Evolutionary conservation across 2,329 filamentous ascomycete species (phyloP).

Genomic region (Penicillium palitans): DNA sequence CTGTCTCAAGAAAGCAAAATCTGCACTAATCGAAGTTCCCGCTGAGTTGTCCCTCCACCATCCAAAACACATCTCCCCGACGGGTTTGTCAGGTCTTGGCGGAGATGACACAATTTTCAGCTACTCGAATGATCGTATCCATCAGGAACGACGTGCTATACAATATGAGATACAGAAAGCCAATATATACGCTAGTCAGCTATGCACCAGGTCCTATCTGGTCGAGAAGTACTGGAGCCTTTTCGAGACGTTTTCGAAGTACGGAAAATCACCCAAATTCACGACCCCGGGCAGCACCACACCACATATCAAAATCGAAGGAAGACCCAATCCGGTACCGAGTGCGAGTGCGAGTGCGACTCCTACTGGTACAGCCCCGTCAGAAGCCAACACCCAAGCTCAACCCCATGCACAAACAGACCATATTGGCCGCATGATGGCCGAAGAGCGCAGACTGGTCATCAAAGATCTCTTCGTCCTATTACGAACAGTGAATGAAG

Average conservation of each 20-base stretch:
- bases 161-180: constrained; percentile 91
- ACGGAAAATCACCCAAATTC: constrained; percentile 22
- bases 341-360: neutral
- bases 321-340: constrained; percentile 11
- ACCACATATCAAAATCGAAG: constrained; percentile 23
- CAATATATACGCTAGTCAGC: constrained; percentile 79
- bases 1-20: constrained; percentile 69
- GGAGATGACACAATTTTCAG: constrained; percentile 23
- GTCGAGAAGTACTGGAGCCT: constrained; percentile 84
- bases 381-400: constrained; percentile 29
- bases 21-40: constrained; percentile 66
- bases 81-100: constrained; percentile 12
- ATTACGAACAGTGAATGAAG: constrained; percentile 74
- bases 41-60: constrained; percentile 63
- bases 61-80: constrained; percentile 11
- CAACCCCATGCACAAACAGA: constrained; percentile 44
- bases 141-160: constrained; percentile 44
- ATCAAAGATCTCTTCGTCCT: constrained; percentile 76
- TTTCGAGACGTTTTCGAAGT: constrained; percentile 60
- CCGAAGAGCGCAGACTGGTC: constrained; percentile 75
- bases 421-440: constrained; percentile 64
- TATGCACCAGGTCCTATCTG: constrained; percentile 79
- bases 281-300: constrained; percentile 10
- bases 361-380: neutral
- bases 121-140: constrained; percentile 31